Evolutionary conservation across 2,329 filamentous ascomycete species (phyloP), one percentile per base, ranked within the genome.

Genomic region (Colletotrichum simmondsii): DNA sequence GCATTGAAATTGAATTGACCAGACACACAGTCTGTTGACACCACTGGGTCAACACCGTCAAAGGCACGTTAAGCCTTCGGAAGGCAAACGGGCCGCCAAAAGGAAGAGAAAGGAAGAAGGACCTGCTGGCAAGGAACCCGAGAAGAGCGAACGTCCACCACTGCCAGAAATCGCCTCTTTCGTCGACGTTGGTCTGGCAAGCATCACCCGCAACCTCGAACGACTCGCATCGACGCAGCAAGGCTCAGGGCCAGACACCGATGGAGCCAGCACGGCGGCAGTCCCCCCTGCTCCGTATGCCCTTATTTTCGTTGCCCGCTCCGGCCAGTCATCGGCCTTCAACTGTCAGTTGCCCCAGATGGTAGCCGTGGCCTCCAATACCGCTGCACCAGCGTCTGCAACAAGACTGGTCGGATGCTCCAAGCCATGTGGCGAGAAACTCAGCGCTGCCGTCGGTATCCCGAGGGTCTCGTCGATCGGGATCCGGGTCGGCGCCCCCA

Each of bases 391-490:
- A 5, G 80, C 81, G 26, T 77, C 83, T 1, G 81, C 85, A 3
- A 89, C 88, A 11, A 87, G 88, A 26, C 85, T 94, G 2, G 85
- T 95, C 2, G 88, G 90, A 1, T 87, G 94, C 59, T 91, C 91
- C 0, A 90, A 87, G 65, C 82, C 87, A 1, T 89, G 87, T 62
- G 91, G 92, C 58, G 83, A 88, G 19, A 86, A 87, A 14, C 81
- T 95, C 19, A 88, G 88, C 60, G 49, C 83, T 35, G 86, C 86
- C 24, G 83, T 94, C 4, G 89, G 89, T 2, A 85, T 94, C 11
- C 90, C 91, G 1, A 87, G 91, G 42, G 91, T 91, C 0, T 93
- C 92, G 1, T 90, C 91, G 26, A 82, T 95, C 37, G 93, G 88
- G 0, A 79, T 95, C 7, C 80, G 85, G 24, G 83, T 84, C 7